Conservation (phyloP, 2,329 filamentous ascomycete genomes). For the Fusarium annulatum region DNA sequence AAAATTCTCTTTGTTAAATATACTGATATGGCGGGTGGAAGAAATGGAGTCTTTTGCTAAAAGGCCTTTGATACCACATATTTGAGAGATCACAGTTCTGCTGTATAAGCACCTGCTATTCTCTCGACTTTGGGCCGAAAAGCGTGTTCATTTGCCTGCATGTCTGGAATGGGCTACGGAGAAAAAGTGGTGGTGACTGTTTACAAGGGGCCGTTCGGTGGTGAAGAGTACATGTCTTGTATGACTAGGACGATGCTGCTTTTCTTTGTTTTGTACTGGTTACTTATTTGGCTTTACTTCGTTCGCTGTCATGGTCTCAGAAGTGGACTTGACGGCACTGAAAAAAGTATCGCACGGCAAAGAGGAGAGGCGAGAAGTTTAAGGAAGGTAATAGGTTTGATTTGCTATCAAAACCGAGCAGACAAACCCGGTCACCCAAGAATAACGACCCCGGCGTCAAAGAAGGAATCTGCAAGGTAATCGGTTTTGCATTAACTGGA, state of each 20-base stretch:
- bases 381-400: constrained; percentile 45
- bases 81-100: constrained; percentile 44
- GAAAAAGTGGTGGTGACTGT: constrained; percentile 42
- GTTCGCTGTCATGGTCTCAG: constrained; percentile 8
- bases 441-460: constrained; percentile 33
- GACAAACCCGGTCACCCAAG: constrained; percentile 32
- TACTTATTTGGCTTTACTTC: constrained; percentile 32
- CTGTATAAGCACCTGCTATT: constrained; percentile 50
- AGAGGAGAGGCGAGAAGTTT: constrained; percentile 19
- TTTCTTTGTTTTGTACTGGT: constrained; percentile 35
- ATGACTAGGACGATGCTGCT: constrained; percentile 47
- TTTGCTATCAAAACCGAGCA: constrained; percentile 42
- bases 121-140: constrained; percentile 52
- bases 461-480: constrained; percentile 32
- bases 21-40: constrained; percentile 42
- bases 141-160: constrained; percentile 56
- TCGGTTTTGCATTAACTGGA: constrained; percentile 44
- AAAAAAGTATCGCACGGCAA: constrained; percentile 10
- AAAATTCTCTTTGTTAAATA: constrained; percentile 45
- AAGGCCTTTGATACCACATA: constrained; percentile 47
- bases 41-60: constrained; percentile 47
- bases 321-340: constrained; percentile 1
- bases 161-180: constrained; percentile 53
- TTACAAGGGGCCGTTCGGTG: constrained; percentile 31
- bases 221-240: constrained; percentile 45